phyloP scores from a whole-genome alignment of 257 asterid genomes.

The Nicotiana tabacum region DNA sequence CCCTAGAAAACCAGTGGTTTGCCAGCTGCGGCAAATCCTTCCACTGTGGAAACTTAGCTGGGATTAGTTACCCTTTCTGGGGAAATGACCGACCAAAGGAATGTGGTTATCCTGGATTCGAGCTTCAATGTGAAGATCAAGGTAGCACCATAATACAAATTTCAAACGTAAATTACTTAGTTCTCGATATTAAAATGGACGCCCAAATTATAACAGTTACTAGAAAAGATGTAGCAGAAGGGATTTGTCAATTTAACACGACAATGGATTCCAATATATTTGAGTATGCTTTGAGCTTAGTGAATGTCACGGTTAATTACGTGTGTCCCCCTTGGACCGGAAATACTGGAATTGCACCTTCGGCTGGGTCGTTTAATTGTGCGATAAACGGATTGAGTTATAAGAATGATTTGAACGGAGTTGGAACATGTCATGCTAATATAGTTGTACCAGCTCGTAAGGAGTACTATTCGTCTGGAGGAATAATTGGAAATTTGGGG shows the following conservation, averaged over 20 bases:
- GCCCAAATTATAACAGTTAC: constrained; percentile 32
- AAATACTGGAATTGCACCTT: constrained; percentile 10
- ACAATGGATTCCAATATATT: constrained; percentile 35
- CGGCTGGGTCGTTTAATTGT: constrained; percentile 35
- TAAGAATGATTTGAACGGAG: constrained; percentile 24
- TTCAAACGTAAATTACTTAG: constrained; percentile 27
- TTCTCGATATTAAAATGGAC: constrained; percentile 28
- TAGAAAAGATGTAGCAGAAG: constrained; percentile 30
- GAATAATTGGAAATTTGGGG: constrained; percentile 7
- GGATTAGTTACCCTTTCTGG: constrained; percentile 47
- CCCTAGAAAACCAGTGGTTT: constrained; percentile 12
- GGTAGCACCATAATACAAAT: constrained; percentile 21
- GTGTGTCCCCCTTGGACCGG: constrained; percentile 35
- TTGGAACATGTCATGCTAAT: constrained; percentile 37
- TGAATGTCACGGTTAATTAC: constrained; percentile 40
- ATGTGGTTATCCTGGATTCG: constrained; percentile 55
- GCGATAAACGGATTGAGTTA: constrained; percentile 28
- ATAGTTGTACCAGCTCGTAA: constrained; percentile 36
- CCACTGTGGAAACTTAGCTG: constrained; percentile 41
- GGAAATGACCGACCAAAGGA: constrained; percentile 41
- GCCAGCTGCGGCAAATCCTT: constrained; percentile 27
- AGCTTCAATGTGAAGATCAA: constrained; percentile 33
- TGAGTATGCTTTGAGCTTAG: constrained; percentile 30
- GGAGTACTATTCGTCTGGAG: background rate
- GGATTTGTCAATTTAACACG: constrained; percentile 40